phyloP scores from a whole-genome alignment of 2,329 filamentous ascomycete species.

The Fusarium sp. region DNA sequence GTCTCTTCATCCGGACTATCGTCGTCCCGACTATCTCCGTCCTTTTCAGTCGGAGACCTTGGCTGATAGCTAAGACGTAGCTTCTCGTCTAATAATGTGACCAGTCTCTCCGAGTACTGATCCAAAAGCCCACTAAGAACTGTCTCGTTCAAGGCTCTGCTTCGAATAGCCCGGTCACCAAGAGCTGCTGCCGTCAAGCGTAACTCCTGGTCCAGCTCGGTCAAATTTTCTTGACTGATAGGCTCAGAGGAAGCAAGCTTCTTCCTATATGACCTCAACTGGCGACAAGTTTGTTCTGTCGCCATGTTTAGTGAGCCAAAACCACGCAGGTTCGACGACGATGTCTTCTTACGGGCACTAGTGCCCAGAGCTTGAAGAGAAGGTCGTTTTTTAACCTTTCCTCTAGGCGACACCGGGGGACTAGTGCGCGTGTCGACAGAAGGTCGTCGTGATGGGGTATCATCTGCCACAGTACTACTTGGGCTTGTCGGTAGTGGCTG shows the following conservation, averaged over 20 bases:
- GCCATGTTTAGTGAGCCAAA: conserved; percentile 71
- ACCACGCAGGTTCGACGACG: conserved; percentile 61
- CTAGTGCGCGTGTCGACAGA: conserved; percentile 62
- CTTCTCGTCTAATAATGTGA: conserved; percentile 79
- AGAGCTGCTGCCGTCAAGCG: conserved; percentile 73
- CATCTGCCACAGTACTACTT: conserved; percentile 54
- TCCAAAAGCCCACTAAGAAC: conserved; percentile 76
- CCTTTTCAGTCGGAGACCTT: conserved; percentile 47
- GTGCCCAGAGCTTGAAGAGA: conserved; percentile 66
- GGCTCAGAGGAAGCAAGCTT: conserved; percentile 70
- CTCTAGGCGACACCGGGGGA: conserved; percentile 65
- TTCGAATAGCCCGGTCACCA: conserved; percentile 68
- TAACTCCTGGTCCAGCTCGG: conserved; percentile 74
- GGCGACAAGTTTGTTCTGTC: conserved; percentile 74
- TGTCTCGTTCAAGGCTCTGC: conserved; percentile 68
- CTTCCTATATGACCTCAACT: conserved; percentile 72
- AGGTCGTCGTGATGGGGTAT: conserved; percentile 64
- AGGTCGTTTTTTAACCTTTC: conserved; percentile 62
- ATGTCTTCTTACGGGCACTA: conserved; percentile 64
- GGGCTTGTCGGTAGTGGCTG: conserved; percentile 58
- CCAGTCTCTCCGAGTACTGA: conserved; percentile 79
- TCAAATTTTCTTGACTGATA: conserved; percentile 69
- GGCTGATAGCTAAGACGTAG: conserved; percentile 64
- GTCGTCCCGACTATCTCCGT: conserved; percentile 43
- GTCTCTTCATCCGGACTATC: conserved; percentile 50